Percentiles rank a stretch among this genome's conserved stretches.
Conservation (phyloP, 345 rosid species). For the Populus alba region DNA sequence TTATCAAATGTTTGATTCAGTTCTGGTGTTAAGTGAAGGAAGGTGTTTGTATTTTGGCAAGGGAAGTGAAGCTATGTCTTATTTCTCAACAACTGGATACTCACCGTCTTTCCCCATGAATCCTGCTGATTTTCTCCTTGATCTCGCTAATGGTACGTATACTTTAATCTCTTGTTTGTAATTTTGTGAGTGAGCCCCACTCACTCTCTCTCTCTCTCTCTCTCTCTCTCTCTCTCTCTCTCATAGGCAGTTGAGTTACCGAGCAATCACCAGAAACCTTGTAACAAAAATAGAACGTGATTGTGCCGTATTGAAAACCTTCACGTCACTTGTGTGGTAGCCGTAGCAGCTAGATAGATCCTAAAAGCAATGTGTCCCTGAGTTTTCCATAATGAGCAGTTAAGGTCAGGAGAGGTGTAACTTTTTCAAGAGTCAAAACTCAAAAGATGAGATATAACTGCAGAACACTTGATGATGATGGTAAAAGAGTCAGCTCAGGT, state of each 20-base stretch:
- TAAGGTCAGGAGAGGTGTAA: not conserved
- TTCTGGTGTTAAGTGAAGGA: constrained; percentile 77
- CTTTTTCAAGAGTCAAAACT: not conserved
- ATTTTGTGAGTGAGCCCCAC: not conserved
- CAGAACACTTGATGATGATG: not conserved
- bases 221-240: not conserved
- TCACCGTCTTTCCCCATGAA: constrained; percentile 91
- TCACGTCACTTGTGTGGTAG: not conserved
- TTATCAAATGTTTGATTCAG: constrained; percentile 73
- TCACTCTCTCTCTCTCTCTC: not conserved
- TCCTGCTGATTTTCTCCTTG: constrained; percentile 96
- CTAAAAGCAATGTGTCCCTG: not conserved
- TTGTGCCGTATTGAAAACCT: not conserved
- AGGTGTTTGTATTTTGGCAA: constrained; percentile 75
- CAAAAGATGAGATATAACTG: not conserved
- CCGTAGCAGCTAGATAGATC: not conserved
- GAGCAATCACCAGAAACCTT: not conserved
- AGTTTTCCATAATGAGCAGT: no score
- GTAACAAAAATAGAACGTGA: not conserved
- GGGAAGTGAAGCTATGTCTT: constrained; percentile 58
- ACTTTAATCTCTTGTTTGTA: constrained; percentile 1
- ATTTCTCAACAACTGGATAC: constrained; percentile 75
- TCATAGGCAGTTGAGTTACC: not conserved
- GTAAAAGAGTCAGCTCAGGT: not conserved
- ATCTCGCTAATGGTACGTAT: constrained; percentile 94